A percentile compares a stretch with the other conserved stretches of the same genome.
These are phyloP conservation scores for Lasiosphaeria miniovina DNA, from an alignment of 495 filamentous ascomycete species.

Conservation along the genomic window DNA sequence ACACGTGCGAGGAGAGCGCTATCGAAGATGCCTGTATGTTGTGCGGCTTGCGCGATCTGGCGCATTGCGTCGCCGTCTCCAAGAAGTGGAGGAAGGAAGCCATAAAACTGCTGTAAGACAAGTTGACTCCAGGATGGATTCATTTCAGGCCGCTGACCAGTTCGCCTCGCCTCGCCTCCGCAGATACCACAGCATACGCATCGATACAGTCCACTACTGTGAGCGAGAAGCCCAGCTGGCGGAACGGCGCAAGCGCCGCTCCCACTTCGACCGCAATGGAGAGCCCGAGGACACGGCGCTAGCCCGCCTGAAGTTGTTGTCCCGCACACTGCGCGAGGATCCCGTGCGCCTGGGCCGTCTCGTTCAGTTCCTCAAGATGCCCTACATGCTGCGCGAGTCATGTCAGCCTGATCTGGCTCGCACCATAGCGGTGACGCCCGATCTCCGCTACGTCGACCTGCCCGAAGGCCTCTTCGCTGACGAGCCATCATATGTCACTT, in stretches of 20 bases:
- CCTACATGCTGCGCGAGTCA: constrained; percentile 95
- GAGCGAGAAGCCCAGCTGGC: constrained; percentile 75
- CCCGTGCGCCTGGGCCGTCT: constrained; percentile 57
- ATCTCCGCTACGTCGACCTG: constrained; percentile 85
- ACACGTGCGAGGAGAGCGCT: constrained; percentile 76
- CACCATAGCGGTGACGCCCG: constrained; percentile 78
- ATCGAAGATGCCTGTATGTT: constrained; percentile 88
- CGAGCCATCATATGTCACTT: constrained; percentile 65
- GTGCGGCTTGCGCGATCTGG: constrained; percentile 89
- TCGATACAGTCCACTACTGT: constrained; percentile 95
- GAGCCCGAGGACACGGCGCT: constrained; percentile 75
- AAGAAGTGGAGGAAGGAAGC: constrained; percentile 64
- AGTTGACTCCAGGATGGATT: not conserved
- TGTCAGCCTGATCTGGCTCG: constrained; percentile 81
- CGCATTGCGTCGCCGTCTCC: constrained; percentile 70
- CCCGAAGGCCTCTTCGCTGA: constrained; percentile 83
- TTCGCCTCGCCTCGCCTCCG: not conserved
- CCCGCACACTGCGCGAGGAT: constrained; percentile 74
- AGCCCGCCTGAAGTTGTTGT: constrained; percentile 72
- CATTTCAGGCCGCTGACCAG: not conserved
- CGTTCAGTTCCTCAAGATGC: constrained; percentile 78
- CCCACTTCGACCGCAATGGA: constrained; percentile 70
- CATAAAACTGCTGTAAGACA: constrained; percentile 58
- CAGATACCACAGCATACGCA: constrained; percentile 85
- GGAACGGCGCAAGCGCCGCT: constrained; percentile 68